Base-by-base conservation (phyloP, 2,329 filamentous ascomycete species). In the Neofusicoccum ribis region DNA sequence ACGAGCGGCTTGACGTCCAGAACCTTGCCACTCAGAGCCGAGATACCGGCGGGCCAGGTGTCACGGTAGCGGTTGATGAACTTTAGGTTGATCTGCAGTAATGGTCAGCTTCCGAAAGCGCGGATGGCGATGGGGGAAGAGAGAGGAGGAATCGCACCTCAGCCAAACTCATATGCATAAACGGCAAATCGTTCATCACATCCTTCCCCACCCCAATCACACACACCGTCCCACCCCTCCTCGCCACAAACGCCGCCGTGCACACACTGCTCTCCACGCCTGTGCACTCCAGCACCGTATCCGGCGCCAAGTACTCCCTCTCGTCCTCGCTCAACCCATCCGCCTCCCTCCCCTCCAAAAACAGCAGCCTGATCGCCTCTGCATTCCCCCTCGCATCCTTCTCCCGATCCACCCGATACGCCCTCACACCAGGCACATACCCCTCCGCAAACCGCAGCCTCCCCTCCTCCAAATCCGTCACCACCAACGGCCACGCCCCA, bases 1-100 rank as follows among this genome's bases (percentile, higher is more conserved):
- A 91, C 84, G 17, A 90, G 76, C 56, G 82, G 83, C 71, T 87
- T 87, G 20, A 89, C 77, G 71, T 90, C 83, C 8, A 91, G 72
- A 1, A 90, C 80, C 0, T 84, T 84, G 3, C 86, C 85, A 46
- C 81, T 82, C 34, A 91, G 72, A 54, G 85, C 86, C 6, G 84
- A 80, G 39, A 91, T 88, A 0, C 86, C 89, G 0, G 85, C 83
- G 0, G 88, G 88, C 88, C 89, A 91, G 0, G 88, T 90, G 70
- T 91, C 87, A 46, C 84, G 81, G 72, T 91, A 91, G 7, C 89
- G 82, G 73, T 91, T 90, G 72, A 90, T 91, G 76, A 91, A 91
- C 43, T 84, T 85, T 31, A 91, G 79, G 69, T 90, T 82, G 68
- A 91, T 89, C 85, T 87, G 37, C 7, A 36, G 11, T 31, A 23